A percentile compares a stretch with the other conserved stretches of the same genome.
Evolutionary conservation across 768 basidiomycete species (phyloP).

Genomic region (Leccinum arenicola): DNA sequence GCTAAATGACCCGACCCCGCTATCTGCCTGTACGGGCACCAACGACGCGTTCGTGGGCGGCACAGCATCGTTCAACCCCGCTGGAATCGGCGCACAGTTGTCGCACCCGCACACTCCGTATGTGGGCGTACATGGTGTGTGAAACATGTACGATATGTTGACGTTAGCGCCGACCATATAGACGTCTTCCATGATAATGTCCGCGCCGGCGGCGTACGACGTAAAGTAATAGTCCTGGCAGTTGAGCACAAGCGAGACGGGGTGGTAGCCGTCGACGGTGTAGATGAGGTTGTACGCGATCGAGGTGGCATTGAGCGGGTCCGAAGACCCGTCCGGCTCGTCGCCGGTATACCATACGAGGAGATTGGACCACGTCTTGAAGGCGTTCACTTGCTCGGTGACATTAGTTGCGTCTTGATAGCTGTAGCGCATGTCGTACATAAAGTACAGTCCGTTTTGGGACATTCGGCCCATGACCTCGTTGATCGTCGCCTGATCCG

Average conservation of each 20-base stretch:
- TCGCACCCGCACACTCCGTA: slow-evolving; percentile 77
- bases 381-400: slow-evolving; percentile 59
- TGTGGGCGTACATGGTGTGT: slow-evolving; percentile 57
- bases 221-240: slow-evolving; percentile 65
- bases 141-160: slow-evolving; percentile 57
- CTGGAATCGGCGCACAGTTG: slow-evolving; percentile 44
- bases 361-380: slow-evolving; percentile 67
- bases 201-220: slow-evolving; percentile 57
- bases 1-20: slow-evolving; percentile 41
- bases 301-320: slow-evolving; percentile 56
- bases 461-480: slow-evolving; percentile 66
- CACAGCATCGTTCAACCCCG: slow-evolving; percentile 39
- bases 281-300: slow-evolving; percentile 56
- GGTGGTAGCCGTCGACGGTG: slow-evolving; percentile 64
- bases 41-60: slow-evolving; percentile 22
- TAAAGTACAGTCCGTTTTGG: slow-evolving; percentile 60
- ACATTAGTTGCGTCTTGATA: slow-evolving; percentile 64
- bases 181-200: slow-evolving; percentile 68
- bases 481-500: slow-evolving; percentile 40
- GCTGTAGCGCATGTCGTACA: slow-evolving; percentile 79
- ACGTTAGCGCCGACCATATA: slow-evolving; percentile 51
- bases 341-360: slow-evolving; percentile 72
- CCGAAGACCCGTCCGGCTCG: slow-evolving; percentile 68
- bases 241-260: slow-evolving; percentile 61
- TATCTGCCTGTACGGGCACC: slow-evolving; percentile 18